A percentile compares a stretch with the other conserved stretches of the same genome.
phyloP scores from a whole-genome alignment of 345 rosid species.

The Citrus medica region DNA sequence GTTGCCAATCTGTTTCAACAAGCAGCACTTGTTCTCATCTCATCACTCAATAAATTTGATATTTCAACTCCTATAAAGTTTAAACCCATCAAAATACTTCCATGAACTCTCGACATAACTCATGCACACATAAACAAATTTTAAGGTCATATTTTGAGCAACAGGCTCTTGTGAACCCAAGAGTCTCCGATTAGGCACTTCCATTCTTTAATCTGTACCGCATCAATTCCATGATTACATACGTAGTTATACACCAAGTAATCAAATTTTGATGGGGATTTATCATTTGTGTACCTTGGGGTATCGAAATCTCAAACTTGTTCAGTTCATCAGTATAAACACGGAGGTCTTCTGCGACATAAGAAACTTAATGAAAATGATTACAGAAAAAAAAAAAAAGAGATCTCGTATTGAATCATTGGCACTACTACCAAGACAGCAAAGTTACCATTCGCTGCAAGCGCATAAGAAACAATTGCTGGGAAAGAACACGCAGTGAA shows the following conservation, averaged over 20 bases:
- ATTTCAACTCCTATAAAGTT: neutral
- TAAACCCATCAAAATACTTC: neutral
- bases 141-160: neutral
- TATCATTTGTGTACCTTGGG: slow-evolving; percentile 45
- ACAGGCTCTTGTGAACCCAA: neutral
- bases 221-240: neutral
- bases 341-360: slow-evolving; percentile 40
- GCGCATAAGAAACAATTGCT: slow-evolving; percentile 30
- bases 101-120: neutral
- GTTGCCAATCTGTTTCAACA: slow-evolving; percentile 65
- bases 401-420: neutral
- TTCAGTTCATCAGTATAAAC: slow-evolving; percentile 66
- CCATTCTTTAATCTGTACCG: neutral
- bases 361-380: slow-evolving; percentile 17
- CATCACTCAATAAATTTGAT: no score
- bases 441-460: slow-evolving; percentile 33
- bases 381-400: neutral
- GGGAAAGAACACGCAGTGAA: slow-evolving; percentile 49
- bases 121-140: neutral
- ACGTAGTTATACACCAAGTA: neutral
- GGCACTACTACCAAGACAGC: neutral
- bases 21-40: neutral
- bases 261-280: no score
- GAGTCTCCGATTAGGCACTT: neutral
- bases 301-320: slow-evolving; percentile 78